phyloP scores from a whole-genome alignment of 805 yeast species.

The Wickerhamiella qilinensis region DNA sequence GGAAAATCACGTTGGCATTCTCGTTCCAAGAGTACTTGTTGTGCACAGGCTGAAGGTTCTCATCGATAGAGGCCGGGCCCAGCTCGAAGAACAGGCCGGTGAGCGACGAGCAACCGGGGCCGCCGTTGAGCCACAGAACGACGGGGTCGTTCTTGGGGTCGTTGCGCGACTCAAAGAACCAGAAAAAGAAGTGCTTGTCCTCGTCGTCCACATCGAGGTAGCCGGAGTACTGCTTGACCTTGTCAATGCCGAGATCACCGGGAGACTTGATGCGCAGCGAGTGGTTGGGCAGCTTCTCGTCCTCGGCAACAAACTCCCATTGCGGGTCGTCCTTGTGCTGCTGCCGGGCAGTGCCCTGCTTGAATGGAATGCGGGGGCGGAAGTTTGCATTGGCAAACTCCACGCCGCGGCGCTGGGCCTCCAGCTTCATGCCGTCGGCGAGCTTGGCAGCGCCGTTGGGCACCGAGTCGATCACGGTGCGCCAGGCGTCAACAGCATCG shows the following conservation, averaged over 20 bases:
- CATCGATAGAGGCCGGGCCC: slow-evolving; percentile 60
- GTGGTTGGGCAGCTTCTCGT: slow-evolving; percentile 21
- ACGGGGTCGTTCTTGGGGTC: slow-evolving; percentile 75
- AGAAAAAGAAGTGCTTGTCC: slow-evolving; percentile 71
- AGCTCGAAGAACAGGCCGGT: slow-evolving; percentile 78
- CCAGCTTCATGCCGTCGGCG: neutral
- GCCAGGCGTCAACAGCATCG: neutral
- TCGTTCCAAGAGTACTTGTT: slow-evolving; percentile 76
- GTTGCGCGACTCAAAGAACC: slow-evolving; percentile 80
- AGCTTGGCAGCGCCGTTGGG: neutral
- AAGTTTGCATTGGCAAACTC: neutral
- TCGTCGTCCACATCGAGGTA: slow-evolving; percentile 67
- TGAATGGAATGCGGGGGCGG: neutral
- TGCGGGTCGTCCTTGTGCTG: neutral
- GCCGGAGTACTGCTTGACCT: slow-evolving; percentile 71
- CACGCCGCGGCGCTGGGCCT: neutral
- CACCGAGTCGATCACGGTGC: neutral
- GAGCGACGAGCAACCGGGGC: slow-evolving; percentile 86
- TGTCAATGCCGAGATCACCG: slow-evolving; percentile 56
- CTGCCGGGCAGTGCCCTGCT: neutral
- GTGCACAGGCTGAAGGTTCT: slow-evolving; percentile 41
- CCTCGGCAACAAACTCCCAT: neutral
- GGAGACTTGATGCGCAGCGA: slow-evolving; percentile 54
- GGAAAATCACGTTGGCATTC: slow-evolving; percentile 70
- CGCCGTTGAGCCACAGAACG: slow-evolving; percentile 82